Base-by-base conservation (phyloP, 2,329 filamentous ascomycete genomes). In the Fusarium sp. region DNA sequence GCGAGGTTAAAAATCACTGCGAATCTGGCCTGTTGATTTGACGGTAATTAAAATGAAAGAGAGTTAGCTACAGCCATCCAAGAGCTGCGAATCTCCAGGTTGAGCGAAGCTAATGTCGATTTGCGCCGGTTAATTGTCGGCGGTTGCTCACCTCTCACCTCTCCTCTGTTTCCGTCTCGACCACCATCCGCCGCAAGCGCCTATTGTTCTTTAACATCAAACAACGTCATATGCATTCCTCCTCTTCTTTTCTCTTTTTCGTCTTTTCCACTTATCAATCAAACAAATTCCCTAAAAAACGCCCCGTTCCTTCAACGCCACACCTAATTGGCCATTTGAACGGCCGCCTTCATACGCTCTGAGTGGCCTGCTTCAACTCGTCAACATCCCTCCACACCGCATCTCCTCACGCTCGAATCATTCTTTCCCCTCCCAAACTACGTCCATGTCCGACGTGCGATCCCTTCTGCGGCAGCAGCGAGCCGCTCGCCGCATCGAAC, bases 391-490 rank as follows among this genome's bases (percentile, higher is more conserved):
- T n/a, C 22, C 31, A 59, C 50, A 56, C 59, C 67, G 25, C 57
- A 45, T 59, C 35, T 58, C 69, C 22, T 29, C 25, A 47, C 42
- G 29, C 47, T 45, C 38, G 58, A 68, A 68, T 13, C 20, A 47
- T 66, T 5, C 20, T n/a, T 61, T 11, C 14, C 27, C 14, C 61
- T 60, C n/a, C 27, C 54, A 25, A 63, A 36, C 40, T 50, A 35
- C 40, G 50, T 69, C 54, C 73, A 96, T 97, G 93, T 88, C 94
- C 75, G 94, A 97, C 82, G 92, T 94, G 29, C 92, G 95, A 77
- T 90, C 93, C 38, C 89, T 97, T 58, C 88, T 97, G 67, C 93
- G 94, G 77, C 92, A 92, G 79, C 93, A 96, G 82, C 91, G 94
- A 74, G 91, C 91, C 65, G 89, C 92, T 71, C 91, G 94, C 66